Evolutionary conservation across 257 asterid species (phyloP), one percentile per base, ranked within the genome.

Genomic region (Solanum clarkiae): DNA sequence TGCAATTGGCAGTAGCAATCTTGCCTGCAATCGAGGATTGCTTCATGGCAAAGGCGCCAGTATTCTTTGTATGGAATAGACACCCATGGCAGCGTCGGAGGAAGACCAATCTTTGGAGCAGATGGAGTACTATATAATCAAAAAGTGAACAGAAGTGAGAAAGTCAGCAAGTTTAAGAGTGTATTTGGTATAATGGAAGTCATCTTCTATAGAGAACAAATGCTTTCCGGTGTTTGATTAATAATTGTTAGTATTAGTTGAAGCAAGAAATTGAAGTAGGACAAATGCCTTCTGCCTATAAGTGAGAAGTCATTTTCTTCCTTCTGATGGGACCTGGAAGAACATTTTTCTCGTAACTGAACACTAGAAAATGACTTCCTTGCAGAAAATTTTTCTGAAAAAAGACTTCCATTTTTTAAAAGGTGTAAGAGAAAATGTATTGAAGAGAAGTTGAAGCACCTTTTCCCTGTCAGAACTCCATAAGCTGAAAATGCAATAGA

Each of bases 401-500:
- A 14, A 75, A 0, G 44, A 75, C 62, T 75, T 75, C 42, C 8
- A 53, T 79, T 79, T 42, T 49, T 77, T 77, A 79, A 79, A 79
- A 53, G 40, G 17, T 44, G 32, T 42, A 49, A 49, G 79, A 40
- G 60, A 57, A 59, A 84, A 90, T 70, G 54, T 8, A 53, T 3
- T 49, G 44, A 66, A 44, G 62, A 16, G 16, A 82, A 81, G 20
- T 40, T 53, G 86, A 49, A 84, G 56, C 42, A 86, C 98, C 98
- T 93, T 92, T 86, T 93, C 80, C 99, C 98, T 1, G 94, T 93
- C 45, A 97, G 94, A 91, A 95, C 89, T 82, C 97, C 95, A 53
- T 95, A 91, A 54, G 98, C 99, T 57, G 91, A 88, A 14, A 93
- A 89, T 70, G 90, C 81, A 69, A 94, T 80, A 51, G 93, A 84